Percentiles rank a stretch among this genome's conserved stretches.
These are phyloP conservation scores for Scedosporium boydii DNA, from an alignment of 2,329 filamentous ascomycete genomes.

Conservation along the genomic window DNA sequence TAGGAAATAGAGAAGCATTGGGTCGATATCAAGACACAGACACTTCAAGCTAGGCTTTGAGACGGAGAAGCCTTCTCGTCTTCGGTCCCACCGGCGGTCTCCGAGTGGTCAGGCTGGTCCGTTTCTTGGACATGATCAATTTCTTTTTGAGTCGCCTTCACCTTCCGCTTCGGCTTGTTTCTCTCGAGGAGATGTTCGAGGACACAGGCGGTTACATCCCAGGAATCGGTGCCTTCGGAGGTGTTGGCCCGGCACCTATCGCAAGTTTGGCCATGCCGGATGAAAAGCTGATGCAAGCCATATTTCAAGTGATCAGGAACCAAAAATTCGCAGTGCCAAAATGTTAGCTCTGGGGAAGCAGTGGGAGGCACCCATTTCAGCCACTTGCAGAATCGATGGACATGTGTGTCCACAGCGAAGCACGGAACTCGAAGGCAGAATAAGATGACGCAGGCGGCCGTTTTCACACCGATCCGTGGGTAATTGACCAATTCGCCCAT, in stretches of 20 bases:
- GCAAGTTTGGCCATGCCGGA: slow-evolving; percentile 41
- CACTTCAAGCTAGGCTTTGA: background rate
- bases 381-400: slow-evolving; percentile 41
- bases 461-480: slow-evolving; percentile 48
- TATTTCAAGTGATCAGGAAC: slow-evolving; percentile 46
- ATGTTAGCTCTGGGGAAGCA: slow-evolving; percentile 35
- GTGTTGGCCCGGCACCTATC: slow-evolving; percentile 39
- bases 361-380: slow-evolving; percentile 45
- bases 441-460: slow-evolving; percentile 45
- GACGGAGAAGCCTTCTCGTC: background rate
- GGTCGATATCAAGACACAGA: background rate
- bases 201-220: slow-evolving; percentile 42
- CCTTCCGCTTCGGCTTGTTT: background rate
- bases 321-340: slow-evolving; percentile 41
- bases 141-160: background rate
- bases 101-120: no score
- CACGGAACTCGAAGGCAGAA: slow-evolving; percentile 43
- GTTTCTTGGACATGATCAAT: no score
- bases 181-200: slow-evolving; percentile 29
- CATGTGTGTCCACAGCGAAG: slow-evolving; percentile 51
- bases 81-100: background rate
- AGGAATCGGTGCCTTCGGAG: slow-evolving; percentile 48
- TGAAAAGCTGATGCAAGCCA: slow-evolving; percentile 43
- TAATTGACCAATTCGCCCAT: slow-evolving; percentile 41
- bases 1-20: background rate